Conservation (phyloP, 2,329 filamentous ascomycete genomes). For the Reticulascus tulasneorum region DNA sequence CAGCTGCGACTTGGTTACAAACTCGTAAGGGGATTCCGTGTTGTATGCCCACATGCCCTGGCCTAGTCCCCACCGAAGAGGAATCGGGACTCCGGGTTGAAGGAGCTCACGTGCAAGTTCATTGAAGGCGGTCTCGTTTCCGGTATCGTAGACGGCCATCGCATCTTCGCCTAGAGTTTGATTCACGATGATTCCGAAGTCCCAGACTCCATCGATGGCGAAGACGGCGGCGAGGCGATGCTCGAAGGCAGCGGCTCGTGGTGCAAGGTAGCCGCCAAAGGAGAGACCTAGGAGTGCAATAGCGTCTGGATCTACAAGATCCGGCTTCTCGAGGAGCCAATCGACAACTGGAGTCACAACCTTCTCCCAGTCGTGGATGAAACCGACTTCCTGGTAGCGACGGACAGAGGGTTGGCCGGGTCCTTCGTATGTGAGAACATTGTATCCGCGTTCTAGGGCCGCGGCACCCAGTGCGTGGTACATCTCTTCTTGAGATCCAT, state of each 20-base stretch:
- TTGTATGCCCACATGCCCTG: no score
- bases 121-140: no score
- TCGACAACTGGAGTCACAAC: constrained; percentile 37
- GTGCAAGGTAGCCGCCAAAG: constrained; percentile 35
- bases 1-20: no score
- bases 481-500: constrained; percentile 39
- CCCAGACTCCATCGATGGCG: constrained; percentile 34
- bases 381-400: constrained; percentile 35
- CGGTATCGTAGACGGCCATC: no score
- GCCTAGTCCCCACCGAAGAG: no score
- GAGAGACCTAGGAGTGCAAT: constrained; percentile 36
- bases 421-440: constrained; percentile 41
- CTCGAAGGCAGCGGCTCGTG: constrained; percentile 40
- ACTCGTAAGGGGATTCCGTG: no score
- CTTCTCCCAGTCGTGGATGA: constrained; percentile 39
- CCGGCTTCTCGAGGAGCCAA: constrained; percentile 19
- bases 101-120: no score
- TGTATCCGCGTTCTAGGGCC: constrained; percentile 35
- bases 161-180: neutral
- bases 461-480: constrained; percentile 31
- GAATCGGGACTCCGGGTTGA: no score
- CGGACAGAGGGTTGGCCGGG: constrained; percentile 39
- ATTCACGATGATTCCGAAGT: constrained; percentile 6
- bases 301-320: constrained; percentile 25
- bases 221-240: constrained; percentile 34